Evolutionary conservation across 1,139 yeast species (phyloP).

Genomic region (Taiozyma sp.): DNA sequence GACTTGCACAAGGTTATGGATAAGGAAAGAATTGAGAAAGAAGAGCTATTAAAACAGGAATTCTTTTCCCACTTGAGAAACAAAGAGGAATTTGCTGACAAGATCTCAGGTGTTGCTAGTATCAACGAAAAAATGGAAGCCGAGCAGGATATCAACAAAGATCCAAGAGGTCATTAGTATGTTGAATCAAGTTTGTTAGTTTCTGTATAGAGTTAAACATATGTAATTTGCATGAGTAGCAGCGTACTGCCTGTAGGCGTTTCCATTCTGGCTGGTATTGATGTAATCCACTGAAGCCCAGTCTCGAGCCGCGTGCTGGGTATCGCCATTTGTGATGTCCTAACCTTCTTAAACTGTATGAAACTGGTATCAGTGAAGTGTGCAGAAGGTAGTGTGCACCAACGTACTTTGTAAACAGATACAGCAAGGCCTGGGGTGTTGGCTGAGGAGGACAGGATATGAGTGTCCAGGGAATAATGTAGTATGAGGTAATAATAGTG

Average conservation of each 20-base stretch:
- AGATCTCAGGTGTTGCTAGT: background rate
- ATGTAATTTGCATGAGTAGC: background rate
- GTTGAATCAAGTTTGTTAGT: background rate
- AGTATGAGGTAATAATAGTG: too few species aligned
- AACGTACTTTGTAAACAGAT: too few species aligned
- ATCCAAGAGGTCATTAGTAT: background rate
- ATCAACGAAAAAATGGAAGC: background rate
- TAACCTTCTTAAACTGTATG: too few species aligned
- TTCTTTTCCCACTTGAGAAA: conserved; percentile 6
- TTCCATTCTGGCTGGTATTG: conserved; percentile 25
- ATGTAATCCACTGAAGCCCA: conserved; percentile 16
- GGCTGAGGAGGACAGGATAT: too few species aligned
- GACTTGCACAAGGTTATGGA: conserved; percentile 51
- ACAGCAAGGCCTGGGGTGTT: too few species aligned
- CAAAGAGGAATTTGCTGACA: background rate
- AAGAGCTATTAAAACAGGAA: conserved; percentile 10
- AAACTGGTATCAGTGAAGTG: too few species aligned
- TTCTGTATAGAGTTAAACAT: background rate
- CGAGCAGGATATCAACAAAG: background rate
- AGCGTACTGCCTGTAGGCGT: too few species aligned
- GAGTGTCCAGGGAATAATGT: too few species aligned
- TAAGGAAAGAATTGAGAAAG: conserved; percentile 27
- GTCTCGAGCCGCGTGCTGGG: too few species aligned
- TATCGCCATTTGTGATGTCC: too few species aligned
- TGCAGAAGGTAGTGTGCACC: too few species aligned